Conservation (phyloP, 257 asterid genomes). For the Verbascum thapsus region DNA sequence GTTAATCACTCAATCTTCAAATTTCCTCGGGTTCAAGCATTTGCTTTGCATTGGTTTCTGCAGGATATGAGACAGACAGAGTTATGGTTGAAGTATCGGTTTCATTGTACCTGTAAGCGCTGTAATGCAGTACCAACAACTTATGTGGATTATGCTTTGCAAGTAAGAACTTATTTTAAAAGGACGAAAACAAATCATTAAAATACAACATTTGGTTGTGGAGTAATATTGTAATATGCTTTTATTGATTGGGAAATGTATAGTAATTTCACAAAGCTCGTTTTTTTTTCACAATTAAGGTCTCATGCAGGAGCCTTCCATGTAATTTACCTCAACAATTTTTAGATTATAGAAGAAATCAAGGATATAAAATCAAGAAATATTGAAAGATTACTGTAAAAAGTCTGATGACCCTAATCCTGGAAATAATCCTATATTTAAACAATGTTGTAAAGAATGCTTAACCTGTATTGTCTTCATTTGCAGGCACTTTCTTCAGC, state of each 20-base stretch:
- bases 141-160: conserved; percentile 56
- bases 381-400: too few relatives aligned
- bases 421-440: too few relatives aligned
- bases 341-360: too few relatives aligned
- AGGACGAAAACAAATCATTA: background rate
- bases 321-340: too few relatives aligned
- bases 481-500: conserved; percentile 41
- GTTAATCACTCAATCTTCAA: background rate
- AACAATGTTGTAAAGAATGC: too few relatives aligned
- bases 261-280: too few relatives aligned
- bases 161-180: conserved; percentile 51
- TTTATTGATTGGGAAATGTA: too few relatives aligned
- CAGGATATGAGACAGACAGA: conserved; percentile 67
- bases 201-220: background rate
- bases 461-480: background rate
- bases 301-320: too few relatives aligned
- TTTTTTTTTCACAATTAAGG: too few relatives aligned
- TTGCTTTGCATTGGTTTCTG: conserved; percentile 25
- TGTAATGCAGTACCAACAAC: conserved; percentile 54
- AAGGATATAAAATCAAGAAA: too few relatives aligned
- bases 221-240: too few relatives aligned
- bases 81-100: conserved; percentile 60
- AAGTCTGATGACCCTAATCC: too few relatives aligned
- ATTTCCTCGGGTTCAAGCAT: background rate
- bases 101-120: conserved; percentile 61